Base-by-base conservation (phyloP, 2,329 filamentous ascomycete species). In the Lasiodiplodia citricola region DNA sequence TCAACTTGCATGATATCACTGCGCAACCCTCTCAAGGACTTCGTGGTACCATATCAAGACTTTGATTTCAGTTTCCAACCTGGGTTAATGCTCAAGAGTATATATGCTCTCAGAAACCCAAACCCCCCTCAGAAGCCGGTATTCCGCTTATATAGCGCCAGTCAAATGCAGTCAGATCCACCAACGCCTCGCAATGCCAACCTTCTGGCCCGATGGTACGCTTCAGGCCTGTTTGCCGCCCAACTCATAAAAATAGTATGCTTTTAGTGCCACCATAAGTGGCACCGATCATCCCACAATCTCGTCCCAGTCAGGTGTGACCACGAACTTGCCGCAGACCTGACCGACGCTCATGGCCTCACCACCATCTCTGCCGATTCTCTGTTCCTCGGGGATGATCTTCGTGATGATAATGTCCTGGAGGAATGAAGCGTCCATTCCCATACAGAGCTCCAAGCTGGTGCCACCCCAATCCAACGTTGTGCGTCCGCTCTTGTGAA, bases 391-490 rank as follows among this genome's bases (percentile, higher is more conserved):
- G 7, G 51, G 41, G 16, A 75, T 76, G 28, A 73, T 73, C 63
- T 73, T 75, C 13, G 78, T 74, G 23, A 84, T 75, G 28, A 90
- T 80, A 0, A 87, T 85, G 74, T 90, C 88, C 77, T 91, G 87
- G 69, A 89, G 76, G 73, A 90, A 90, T 28, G 83, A 82, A 51
- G 86, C 83, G 10, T 84, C 82, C 14, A 85, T 84, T 0, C 87
- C 88, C 68, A 87, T 84, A 67, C 83, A 83, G 21, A 91, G 77
- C 69, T 87, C 85, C 73, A 90, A 83, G 71, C 82, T 84, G 54
- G 87, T 86, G 14, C 87, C 87, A 55, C 88, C 88, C 88, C 88
- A 91, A 72, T 88, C 83, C 71, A 91, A 78, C 13, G 86, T 87
- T 41, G 88, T 86, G 56, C 85, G 84, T 6, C 89, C 89, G 4